Evolutionary conservation across 306 rosid species (phyloP), one percentile per base, ranked within the genome.

Genomic region (Quercus dentata): DNA sequence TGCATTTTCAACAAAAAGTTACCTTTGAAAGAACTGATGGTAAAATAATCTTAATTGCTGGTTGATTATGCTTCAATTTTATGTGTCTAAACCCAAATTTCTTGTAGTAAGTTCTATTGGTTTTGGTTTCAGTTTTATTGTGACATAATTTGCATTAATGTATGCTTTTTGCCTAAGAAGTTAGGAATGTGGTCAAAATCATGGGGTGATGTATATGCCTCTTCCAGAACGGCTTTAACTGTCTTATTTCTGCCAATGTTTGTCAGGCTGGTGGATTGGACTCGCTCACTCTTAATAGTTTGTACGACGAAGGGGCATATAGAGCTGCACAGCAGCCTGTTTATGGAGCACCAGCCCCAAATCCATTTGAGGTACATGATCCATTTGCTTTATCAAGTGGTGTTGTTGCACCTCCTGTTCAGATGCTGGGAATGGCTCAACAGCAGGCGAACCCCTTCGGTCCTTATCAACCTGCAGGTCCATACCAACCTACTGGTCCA

Each of bases 251-350:
- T 21, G 30, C 57, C 41, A 64, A 35, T 79, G 79, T 58, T 73
- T 91, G 28, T 41, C 87, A 96, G 99, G 99, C 89, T 63, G 99
- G 99, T 82, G 99, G 99, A 70, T 81, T 96, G 90, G 99, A 96
- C 86, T 81, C 98, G 2, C 99, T 96, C 54, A 96, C 92, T 68
- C 97, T 93, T 6, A 85, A 80, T 79, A 96, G 99, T 79, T 85
- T 93, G 75, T 96, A 96, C 2, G 99, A 93, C 30, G 98, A 93
- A 81, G 98, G 85, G 9, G 97, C 94, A 2, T 93, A 96, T 55
- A 83, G 98, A 88, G 91, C 98, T 62, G 78, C 97, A 15, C 94
- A 89, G 82, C 97, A 96, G 84, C 97, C 98, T 0, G 90, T 87
- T 65, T 96, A 96, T 63, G 99, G 99, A 76, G 83, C 88, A 70